phyloP scores from a whole-genome alignment of 2,329 filamentous ascomycete species.

The Cercospora beticola region DNA sequence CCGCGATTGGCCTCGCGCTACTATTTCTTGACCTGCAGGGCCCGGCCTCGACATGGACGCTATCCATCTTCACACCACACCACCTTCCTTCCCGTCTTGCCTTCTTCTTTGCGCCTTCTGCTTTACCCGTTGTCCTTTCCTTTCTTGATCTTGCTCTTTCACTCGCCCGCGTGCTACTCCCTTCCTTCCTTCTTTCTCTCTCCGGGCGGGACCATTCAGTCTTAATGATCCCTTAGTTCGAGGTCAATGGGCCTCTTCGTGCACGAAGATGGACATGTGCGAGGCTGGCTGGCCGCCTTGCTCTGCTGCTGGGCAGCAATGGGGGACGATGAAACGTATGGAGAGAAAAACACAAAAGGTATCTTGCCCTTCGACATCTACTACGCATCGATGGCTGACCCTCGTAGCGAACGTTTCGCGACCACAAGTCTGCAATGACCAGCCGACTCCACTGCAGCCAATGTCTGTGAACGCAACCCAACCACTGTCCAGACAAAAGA shows the following conservation, averaged over 20 bases:
- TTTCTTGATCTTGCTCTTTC: slow-evolving; percentile 10
- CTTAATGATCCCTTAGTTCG: slow-evolving; percentile 25
- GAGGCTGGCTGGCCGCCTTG: slow-evolving; percentile 39
- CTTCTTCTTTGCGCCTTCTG: slow-evolving; percentile 5
- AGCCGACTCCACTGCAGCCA: slow-evolving; percentile 26
- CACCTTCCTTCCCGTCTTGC: not conserved
- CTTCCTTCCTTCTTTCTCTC: slow-evolving; percentile 2
- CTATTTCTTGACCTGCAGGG: slow-evolving; percentile 13
- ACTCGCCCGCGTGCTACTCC: not conserved
- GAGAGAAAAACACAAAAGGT: slow-evolving; percentile 21
- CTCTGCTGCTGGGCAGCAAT: slow-evolving; percentile 37
- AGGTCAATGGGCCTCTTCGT: slow-evolving; percentile 38
- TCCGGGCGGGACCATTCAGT: slow-evolving; percentile 12
- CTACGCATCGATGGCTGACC: not conserved
- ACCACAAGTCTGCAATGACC: slow-evolving; percentile 27
- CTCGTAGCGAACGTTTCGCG: slow-evolving; percentile 14
- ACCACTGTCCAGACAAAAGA: slow-evolving; percentile 6
- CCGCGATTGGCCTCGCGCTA: slow-evolving; percentile 6
- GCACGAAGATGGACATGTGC: slow-evolving; percentile 31
- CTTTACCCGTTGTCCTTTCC: slow-evolving; percentile 12
- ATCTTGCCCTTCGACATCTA: not conserved
- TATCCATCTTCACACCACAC: slow-evolving; percentile 9
- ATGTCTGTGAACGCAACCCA: slow-evolving; percentile 18
- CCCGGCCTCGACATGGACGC: not conserved
- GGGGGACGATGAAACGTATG: slow-evolving; percentile 32